Conservation (phyloP, 1,284 basidiomycete genomes). For the Phylloporus sp. region DNA sequence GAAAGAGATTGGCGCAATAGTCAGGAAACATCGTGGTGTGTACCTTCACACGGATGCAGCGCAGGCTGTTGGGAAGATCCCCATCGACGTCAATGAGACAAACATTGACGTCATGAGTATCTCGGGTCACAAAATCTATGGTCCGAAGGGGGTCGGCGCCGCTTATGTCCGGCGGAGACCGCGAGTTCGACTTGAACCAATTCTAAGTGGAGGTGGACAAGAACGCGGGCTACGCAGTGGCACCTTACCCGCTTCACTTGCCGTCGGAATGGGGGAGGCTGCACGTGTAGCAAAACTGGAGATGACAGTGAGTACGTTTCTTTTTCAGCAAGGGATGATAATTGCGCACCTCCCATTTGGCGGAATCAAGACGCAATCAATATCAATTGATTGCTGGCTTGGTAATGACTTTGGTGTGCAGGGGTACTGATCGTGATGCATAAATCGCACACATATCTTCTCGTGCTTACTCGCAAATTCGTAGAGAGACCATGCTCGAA, state of each 20-base stretch:
- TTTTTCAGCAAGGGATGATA: conserved; percentile 53
- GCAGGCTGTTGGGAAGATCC: conserved; percentile 93
- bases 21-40: conserved; percentile 84
- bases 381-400: conserved; percentile 47
- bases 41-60: conserved; percentile 99
- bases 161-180: conserved; percentile 94
- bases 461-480: conserved; percentile 18
- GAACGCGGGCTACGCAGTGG: conserved; percentile 96
- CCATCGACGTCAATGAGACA: conserved; percentile 93
- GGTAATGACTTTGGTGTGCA: conserved; percentile 75
- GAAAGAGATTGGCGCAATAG: conserved; percentile 89
- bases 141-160: conserved; percentile 96
- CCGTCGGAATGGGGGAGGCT: conserved; percentile 95
- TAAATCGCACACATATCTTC: conserved; percentile 1
- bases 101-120: conserved; percentile 97
- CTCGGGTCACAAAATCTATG: conserved; percentile 98
- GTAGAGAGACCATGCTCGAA: conserved; percentile 84
- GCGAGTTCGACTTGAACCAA: conserved; percentile 92
- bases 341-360: conserved; percentile 39
- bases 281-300: conserved; percentile 91
- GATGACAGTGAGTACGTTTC: conserved; percentile 77
- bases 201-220: conserved; percentile 96
- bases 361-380: conserved; percentile 43
- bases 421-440: conserved; percentile 78
- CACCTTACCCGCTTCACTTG: conserved; percentile 89